These are phyloP conservation scores for Tylopilus intermedius DNA, from an alignment of 768 basidiomycete species.

Conservation along the genomic window DNA sequence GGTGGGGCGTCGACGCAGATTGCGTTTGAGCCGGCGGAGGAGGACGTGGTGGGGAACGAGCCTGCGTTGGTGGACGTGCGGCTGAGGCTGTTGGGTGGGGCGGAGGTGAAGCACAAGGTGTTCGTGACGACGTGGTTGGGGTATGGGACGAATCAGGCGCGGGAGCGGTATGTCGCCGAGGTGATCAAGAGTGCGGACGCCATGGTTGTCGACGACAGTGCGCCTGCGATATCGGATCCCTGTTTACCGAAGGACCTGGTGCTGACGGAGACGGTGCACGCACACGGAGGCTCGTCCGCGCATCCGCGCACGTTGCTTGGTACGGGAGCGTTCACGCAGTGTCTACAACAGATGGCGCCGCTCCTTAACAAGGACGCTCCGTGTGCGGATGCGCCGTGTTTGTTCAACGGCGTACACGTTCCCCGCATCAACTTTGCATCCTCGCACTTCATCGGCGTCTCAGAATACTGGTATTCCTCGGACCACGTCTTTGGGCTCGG, in stretches of 20 bases:
- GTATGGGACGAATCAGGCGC: constrained; percentile 95
- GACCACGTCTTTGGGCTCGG: constrained; percentile 95
- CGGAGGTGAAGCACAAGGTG: constrained; percentile 84
- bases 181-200: constrained; percentile 54
- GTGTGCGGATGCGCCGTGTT: constrained; percentile 80
- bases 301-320: constrained; percentile 68
- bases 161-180: constrained; percentile 83
- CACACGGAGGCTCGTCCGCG: constrained; percentile 32
- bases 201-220: constrained; percentile 12
- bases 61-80: constrained; percentile 71
- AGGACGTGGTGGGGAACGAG: constrained; percentile 48
- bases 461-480: constrained; percentile 99
- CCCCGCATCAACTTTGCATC: constrained; percentile 92
- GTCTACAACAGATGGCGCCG: constrained; percentile 64
- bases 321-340: constrained; percentile 86
- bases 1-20: constrained; percentile 99
- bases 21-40: constrained; percentile 81
- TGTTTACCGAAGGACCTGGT: constrained; percentile 79
- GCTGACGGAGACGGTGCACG: constrained; percentile 53
- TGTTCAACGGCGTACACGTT: constrained; percentile 92
- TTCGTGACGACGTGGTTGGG: constrained; percentile 99
- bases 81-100: constrained; percentile 74
- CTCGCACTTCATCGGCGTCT: constrained; percentile 93
- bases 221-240: constrained; percentile 66
- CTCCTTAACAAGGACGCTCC: constrained; percentile 81